Evolutionary conservation across 257 asterid genomes (phyloP), one percentile per base, ranked within the genome.

Genomic region (Verbascum thapsus): DNA sequence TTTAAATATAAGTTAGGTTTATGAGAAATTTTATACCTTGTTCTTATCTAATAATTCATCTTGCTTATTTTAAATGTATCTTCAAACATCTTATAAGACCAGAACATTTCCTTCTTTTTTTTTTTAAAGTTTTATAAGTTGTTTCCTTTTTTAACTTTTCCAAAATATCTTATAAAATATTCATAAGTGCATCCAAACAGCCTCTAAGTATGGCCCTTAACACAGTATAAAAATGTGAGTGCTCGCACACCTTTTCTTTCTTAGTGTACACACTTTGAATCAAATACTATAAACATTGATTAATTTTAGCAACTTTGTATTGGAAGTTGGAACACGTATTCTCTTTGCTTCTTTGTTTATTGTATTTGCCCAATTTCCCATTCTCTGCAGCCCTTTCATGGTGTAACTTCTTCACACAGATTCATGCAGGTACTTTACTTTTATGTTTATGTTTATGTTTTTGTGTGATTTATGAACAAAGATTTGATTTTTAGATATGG

Each of bases 401-500:
- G 52, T 62, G 72, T 66, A 53, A 66, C 3, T 51, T 34, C n/a
- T 39, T 20, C 38, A 11, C 6, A 50, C 13, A 8, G 45, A 11
- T 51, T 58, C 18, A 53, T 59, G 54, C 38, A 65, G 63, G 10
- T 51, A 8, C 1, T 47, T 23, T 8, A 16, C 4, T 13, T 49
- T 15, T 51, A 53, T 59, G 58, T 47, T 34, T 64, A 48, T 63
- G 71, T 13, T 32, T 32, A n/a, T n/a, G n/a, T n/a, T n/a, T n/a
- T n/a, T 18, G 20, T 26, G 22, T 10, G 41, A 7, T 20, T 65
- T 40, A 19, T 35, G 34, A 30, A 5, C 2, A 18, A 34, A 72
- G 38, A 13, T 42, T 19, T 58, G 62, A 30, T 26, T 53, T 59
- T 32, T 35, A 16, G 11, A 1, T 20, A 13, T 49, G 71, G 39